A percentile compares a stretch with the other conserved stretches of the same genome.
Conservation (phyloP, 441 rosid species). For the Manihot esculenta region DNA sequence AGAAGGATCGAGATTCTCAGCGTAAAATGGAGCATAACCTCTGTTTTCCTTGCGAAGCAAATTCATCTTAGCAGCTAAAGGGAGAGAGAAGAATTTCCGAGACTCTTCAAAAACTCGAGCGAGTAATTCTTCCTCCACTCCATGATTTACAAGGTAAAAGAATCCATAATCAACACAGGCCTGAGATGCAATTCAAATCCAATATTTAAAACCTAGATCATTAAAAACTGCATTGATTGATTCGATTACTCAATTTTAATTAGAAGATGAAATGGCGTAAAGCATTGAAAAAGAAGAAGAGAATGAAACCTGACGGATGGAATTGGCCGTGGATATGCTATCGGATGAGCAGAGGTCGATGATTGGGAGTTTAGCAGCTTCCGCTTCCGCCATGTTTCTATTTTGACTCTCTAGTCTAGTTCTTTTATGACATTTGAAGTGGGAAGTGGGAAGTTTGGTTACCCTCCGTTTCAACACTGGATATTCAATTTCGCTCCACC, state of each 20-base stretch:
- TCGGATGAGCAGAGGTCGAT: constrained; percentile 51
- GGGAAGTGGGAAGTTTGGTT: too few species aligned
- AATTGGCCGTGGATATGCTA: constrained; percentile 41
- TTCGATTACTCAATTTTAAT: not conserved
- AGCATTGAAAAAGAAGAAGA: not conserved
- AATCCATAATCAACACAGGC: constrained; percentile 79
- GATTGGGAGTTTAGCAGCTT: constrained; percentile 49
- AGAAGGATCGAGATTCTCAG: constrained; percentile 60
- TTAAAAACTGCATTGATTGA: too few species aligned
- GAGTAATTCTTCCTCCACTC: constrained; percentile 49
- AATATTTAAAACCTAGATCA: not conserved
- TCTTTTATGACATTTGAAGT: too few species aligned
- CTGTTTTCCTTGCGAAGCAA: constrained; percentile 46
- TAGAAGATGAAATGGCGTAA: not conserved
- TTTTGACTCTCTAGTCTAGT: too few species aligned
- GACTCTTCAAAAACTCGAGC: constrained; percentile 44
- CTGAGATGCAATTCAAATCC: constrained; percentile 30
- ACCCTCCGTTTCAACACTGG: too few species aligned
- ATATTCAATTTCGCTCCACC: too few species aligned
- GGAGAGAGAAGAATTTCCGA: constrained; percentile 57
- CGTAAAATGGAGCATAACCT: constrained; percentile 63
- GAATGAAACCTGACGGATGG: constrained; percentile 56
- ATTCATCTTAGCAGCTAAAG: constrained; percentile 52
- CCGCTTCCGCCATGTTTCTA: constrained; percentile 15
- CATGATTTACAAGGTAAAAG: constrained; percentile 82